These are phyloP conservation scores for Escovopsis sp. DNA, from an alignment of 2,329 filamentous ascomycete genomes.

Conservation along the genomic window DNA sequence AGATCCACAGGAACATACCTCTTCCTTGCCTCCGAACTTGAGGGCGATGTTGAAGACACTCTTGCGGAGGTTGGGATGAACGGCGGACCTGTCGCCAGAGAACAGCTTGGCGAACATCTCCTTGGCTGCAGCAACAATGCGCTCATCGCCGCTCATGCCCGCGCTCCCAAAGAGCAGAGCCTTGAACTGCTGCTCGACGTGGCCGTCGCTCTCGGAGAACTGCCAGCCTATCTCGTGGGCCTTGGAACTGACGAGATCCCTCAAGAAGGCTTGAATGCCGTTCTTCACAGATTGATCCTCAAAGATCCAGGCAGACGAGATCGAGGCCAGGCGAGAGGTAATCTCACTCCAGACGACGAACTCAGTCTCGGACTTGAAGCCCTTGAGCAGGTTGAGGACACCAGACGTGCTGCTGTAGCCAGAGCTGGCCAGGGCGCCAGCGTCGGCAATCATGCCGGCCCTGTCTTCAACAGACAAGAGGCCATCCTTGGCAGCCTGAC, in stretches of 20 bases:
- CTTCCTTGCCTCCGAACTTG: slow-evolving; percentile 70
- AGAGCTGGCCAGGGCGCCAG: slow-evolving; percentile 74
- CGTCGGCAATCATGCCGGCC: slow-evolving; percentile 88
- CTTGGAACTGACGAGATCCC: slow-evolving; percentile 60
- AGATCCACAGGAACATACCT: slow-evolving; percentile 34
- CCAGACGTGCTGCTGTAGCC: slow-evolving; percentile 92
- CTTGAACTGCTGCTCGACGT: slow-evolving; percentile 92
- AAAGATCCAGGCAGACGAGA: slow-evolving; percentile 68
- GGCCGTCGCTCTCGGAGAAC: slow-evolving; percentile 72
- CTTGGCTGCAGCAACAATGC: slow-evolving; percentile 64
- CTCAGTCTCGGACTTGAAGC: slow-evolving; percentile 69
- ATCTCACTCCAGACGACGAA: slow-evolving; percentile 96
- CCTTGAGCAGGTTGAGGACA: slow-evolving; percentile 69
- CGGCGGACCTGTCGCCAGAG: slow-evolving; percentile 61
- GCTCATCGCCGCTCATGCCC: slow-evolving; percentile 65
- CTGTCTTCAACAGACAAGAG: slow-evolving; percentile 78
- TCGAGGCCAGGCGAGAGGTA: slow-evolving; percentile 58
- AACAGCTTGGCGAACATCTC: slow-evolving; percentile 84
- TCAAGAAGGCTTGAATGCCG: slow-evolving; percentile 71
- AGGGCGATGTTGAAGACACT: slow-evolving; percentile 78
- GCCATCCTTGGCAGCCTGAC: slow-evolving; percentile 57
- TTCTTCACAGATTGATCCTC: slow-evolving; percentile 61
- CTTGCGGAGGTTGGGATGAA: slow-evolving; percentile 82
- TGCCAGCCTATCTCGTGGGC: slow-evolving; percentile 81
- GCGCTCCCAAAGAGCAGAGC: slow-evolving; percentile 75